Evolutionary conservation across 805 yeast genomes (phyloP).

Genomic region (Ogataea allantospora): DNA sequence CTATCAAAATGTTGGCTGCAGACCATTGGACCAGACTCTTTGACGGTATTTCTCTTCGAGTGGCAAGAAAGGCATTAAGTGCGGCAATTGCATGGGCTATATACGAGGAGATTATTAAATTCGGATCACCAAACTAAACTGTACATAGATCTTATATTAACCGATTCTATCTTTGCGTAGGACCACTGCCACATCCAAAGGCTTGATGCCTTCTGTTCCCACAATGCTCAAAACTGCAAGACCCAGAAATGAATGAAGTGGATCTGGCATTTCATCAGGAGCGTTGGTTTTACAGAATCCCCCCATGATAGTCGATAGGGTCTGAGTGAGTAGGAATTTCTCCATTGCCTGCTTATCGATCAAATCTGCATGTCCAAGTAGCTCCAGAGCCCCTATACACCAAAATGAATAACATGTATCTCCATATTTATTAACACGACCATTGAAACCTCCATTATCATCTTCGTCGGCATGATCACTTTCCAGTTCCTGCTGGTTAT

Average conservation of each 20-base stretch:
- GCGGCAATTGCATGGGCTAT: slow-evolving; percentile 98
- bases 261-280: slow-evolving; percentile 59
- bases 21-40: slow-evolving; percentile 61
- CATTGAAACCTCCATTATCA: slow-evolving; percentile 81
- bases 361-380: slow-evolving; percentile 36
- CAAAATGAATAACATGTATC: slow-evolving; percentile 92
- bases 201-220: slow-evolving; percentile 14
- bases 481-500: slow-evolving; percentile 28
- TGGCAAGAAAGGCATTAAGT: slow-evolving; percentile 82
- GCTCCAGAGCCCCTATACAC: slow-evolving; percentile 58
- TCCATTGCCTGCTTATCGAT: slow-evolving; percentile 37
- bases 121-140: slow-evolving; percentile 11
- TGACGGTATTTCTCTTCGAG: slow-evolving; percentile 78
- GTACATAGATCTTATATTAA: slow-evolving; percentile 4
- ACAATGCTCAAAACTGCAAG: slow-evolving; percentile 50
- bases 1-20: slow-evolving; percentile 39
- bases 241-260: slow-evolving; percentile 65
- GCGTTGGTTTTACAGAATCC: slow-evolving; percentile 70
- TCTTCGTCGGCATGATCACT: slow-evolving; percentile 38
- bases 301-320: slow-evolving; percentile 66
- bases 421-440: slow-evolving; percentile 77
- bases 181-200: slow-evolving; percentile 25
- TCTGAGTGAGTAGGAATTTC: slow-evolving; percentile 47
- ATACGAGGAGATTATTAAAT: slow-evolving; percentile 79
- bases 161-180: slow-evolving; percentile 11